phyloP scores from a whole-genome alignment of 495 filamentous ascomycete species.

The Hypoxylon rickii region DNA sequence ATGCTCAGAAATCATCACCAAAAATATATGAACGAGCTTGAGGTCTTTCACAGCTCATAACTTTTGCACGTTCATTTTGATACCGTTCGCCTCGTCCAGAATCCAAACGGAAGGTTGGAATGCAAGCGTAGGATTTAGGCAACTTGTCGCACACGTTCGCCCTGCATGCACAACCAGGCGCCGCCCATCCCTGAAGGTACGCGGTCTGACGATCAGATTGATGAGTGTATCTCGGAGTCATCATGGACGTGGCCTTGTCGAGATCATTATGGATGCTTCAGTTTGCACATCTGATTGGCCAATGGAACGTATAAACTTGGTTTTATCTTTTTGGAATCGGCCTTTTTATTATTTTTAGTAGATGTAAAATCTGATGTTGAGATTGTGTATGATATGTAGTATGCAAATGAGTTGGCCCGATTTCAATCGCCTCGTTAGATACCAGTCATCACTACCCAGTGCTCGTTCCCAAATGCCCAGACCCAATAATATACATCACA shows the following conservation, averaged over 20 bases:
- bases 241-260: slow-evolving; percentile 9
- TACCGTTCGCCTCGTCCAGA: slow-evolving; percentile 20
- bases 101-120: not conserved
- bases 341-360: slow-evolving; percentile 16
- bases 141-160: slow-evolving; percentile 10
- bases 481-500: slow-evolving; percentile 23
- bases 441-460: not conserved
- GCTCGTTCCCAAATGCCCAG: too few species aligned
- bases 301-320: slow-evolving; percentile 10
- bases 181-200: slow-evolving; percentile 10
- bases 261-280: slow-evolving; percentile 21
- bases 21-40: slow-evolving; percentile 10
- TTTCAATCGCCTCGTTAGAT: slow-evolving; percentile 22
- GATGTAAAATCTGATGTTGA: slow-evolving; percentile 11
- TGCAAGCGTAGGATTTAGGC: slow-evolving; percentile 18
- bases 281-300: slow-evolving; percentile 27
- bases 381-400: slow-evolving; percentile 11
- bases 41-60: slow-evolving; percentile 12
- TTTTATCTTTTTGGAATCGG: slow-evolving; percentile 6
- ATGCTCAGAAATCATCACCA: slow-evolving; percentile 16
- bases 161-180: slow-evolving; percentile 4
- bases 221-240: slow-evolving; percentile 31
- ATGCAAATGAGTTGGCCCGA: slow-evolving; percentile 28
- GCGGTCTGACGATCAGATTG: not conserved
- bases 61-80: too few species aligned